Evolutionary conservation across 2,329 filamentous ascomycete species (phyloP).

Genomic region (Falciphora oryzae): DNA sequence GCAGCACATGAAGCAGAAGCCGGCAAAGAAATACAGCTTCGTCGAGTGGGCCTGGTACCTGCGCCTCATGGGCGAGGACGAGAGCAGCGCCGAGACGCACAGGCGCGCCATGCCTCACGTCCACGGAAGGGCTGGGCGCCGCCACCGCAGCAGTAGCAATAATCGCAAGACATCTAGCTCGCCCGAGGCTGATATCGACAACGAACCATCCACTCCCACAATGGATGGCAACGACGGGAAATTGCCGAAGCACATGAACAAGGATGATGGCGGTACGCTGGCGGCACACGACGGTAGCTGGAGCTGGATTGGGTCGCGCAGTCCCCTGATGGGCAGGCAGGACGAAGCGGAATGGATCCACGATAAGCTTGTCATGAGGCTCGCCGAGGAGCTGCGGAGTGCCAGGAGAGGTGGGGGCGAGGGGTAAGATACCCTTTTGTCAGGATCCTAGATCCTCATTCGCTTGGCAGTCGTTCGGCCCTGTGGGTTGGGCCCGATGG

Average conservation of each 20-base stretch:
- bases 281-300: constrained; percentile 39
- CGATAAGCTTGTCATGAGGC: constrained; percentile 52
- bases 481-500: too few species aligned
- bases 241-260: too few species aligned
- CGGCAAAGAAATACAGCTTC: constrained; percentile 65
- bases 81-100: constrained; percentile 45
- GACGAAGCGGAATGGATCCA: constrained; percentile 70
- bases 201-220: not conserved
- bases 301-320: constrained; percentile 68
- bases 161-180: constrained; percentile 4
- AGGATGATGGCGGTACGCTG: not conserved
- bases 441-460: too few species aligned
- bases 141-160: constrained; percentile 3
- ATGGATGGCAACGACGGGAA: constrained; percentile 7
- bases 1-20: constrained; percentile 52
- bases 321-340: constrained; percentile 63
- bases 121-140: constrained; percentile 5
- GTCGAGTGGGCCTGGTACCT: constrained; percentile 86
- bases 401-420: constrained; percentile 10
- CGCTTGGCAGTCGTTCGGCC: too few species aligned
- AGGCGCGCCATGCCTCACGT: constrained; percentile 26
- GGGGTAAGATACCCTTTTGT: not conserved
- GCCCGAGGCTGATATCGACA: constrained; percentile 9
- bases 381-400: constrained; percentile 44
- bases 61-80: constrained; percentile 65